These are phyloP conservation scores for Scenedesmus sp. DNA, from an alignment of 163 green algal genomes.

Conservation along the genomic window DNA sequence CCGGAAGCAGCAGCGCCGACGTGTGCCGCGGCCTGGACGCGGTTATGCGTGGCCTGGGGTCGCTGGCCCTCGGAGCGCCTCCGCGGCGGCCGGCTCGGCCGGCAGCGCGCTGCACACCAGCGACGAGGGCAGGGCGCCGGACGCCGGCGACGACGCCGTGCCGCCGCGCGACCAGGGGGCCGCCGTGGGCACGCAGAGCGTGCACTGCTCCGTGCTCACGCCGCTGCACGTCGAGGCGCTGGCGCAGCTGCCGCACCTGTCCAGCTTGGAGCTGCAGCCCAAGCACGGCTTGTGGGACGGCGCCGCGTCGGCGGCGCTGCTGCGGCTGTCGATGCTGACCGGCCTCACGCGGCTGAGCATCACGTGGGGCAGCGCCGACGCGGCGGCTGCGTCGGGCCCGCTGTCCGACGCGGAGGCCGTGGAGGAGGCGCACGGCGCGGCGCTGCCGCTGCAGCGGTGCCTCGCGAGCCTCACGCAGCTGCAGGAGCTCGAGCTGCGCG, in stretches of 20 bases:
- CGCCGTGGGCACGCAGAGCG: not conserved
- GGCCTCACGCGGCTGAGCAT: constrained; percentile 15
- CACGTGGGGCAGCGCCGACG: constrained; percentile 23
- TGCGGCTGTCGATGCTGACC: constrained; percentile 7
- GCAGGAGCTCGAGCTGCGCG: constrained; percentile 24
- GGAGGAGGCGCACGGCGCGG: not conserved
- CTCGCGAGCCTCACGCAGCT: constrained; percentile 17
- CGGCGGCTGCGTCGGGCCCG: not conserved
- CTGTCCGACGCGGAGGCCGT: constrained; percentile 6
- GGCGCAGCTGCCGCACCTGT: constrained; percentile 21
- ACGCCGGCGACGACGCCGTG: too few relatives aligned
- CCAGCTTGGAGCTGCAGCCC: constrained; percentile 30
- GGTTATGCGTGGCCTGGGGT: too few relatives aligned
- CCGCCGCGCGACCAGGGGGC: not conserved
- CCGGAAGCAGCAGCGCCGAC: constrained; percentile 12
- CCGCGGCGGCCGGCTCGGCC: too few relatives aligned
- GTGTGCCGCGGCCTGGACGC: not conserved
- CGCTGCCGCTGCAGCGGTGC: constrained; percentile 39
- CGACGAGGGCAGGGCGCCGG: too few relatives aligned
- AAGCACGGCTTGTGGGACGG: constrained; percentile 24
- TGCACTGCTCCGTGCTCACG: constrained; percentile 24
- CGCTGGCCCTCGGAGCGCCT: too few relatives aligned
- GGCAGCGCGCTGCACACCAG: too few relatives aligned
- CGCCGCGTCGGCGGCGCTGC: not conserved
- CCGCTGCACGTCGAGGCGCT: constrained; percentile 28